phyloP scores from a whole-genome alignment of 495 filamentous ascomycete genomes.

The Lophium mytilinum region DNA sequence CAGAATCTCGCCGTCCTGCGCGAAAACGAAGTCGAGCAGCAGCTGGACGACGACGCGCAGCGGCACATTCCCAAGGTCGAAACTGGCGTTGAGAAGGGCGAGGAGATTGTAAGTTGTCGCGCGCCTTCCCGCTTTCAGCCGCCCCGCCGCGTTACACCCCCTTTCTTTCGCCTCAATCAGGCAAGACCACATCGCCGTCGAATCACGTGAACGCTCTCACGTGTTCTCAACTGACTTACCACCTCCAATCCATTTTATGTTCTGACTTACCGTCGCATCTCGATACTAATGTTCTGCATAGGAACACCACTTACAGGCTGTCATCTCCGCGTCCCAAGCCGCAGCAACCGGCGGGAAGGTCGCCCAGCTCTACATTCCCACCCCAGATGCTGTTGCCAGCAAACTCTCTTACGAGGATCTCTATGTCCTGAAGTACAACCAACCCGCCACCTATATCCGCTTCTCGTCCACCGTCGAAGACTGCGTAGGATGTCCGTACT shows the following conservation, averaged over 20 bases:
- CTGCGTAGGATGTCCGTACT: conserved; percentile 76
- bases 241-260: conserved; percentile 21
- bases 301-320: conserved; percentile 98
- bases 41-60: conserved; percentile 57
- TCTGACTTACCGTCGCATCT: not conserved
- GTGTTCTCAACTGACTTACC: too few species aligned
- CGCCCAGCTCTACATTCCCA: conserved; percentile 71
- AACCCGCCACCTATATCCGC: conserved; percentile 89
- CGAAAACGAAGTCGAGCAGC: conserved; percentile 77
- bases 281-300: conserved; percentile 33
- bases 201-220: not conserved
- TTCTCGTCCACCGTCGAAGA: conserved; percentile 98
- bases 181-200: not conserved
- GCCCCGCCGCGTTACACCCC: not conserved
- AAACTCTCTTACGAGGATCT: conserved; percentile 76
- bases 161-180: not conserved
- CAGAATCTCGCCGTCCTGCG: conserved; percentile 75
- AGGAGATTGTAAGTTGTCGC: conserved; percentile 81
- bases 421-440: conserved; percentile 68
- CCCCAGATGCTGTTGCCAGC: conserved; percentile 69
- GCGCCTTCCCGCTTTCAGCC: conserved; percentile 34
- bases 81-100: conserved; percentile 90
- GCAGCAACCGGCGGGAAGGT: conserved; percentile 61
- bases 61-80: conserved; percentile 72
- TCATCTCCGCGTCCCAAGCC: conserved; percentile 67